Percentiles rank a stretch among this genome's conserved stretches.
phyloP scores from a whole-genome alignment of 257 asterid species.

The Nicotiana sylvestris region DNA sequence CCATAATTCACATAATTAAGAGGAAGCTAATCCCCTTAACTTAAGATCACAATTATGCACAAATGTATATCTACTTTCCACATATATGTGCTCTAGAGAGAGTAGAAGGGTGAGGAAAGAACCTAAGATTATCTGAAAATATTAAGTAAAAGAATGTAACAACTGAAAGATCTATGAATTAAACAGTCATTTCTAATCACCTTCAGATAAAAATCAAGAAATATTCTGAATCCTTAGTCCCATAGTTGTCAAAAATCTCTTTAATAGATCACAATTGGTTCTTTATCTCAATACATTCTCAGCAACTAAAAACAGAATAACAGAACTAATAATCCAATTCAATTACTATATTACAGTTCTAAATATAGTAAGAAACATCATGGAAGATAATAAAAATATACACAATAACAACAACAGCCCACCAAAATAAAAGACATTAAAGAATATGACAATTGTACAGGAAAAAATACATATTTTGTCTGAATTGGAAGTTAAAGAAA shows the following conservation, averaged over 20 bases:
- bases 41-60: background rate
- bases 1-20: background rate
- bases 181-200: background rate
- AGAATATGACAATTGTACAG: background rate
- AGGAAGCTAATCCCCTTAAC: background rate
- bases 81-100: too few species aligned
- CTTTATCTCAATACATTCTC: background rate
- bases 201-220: background rate
- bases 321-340: background rate
- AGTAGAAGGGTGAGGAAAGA: background rate
- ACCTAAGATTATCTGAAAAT: background rate
- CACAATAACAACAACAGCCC: background rate
- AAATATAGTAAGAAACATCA: too few species aligned
- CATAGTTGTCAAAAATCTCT: background rate
- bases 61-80: background rate
- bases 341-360: background rate
- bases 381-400: too few species aligned
- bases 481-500: background rate
- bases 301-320: background rate
- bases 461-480: background rate
- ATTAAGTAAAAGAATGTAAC: background rate
- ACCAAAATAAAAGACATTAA: background rate
- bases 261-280: background rate
- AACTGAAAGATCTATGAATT: slow-evolving; percentile 2
- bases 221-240: background rate